phyloP scores from a whole-genome alignment of 2,329 filamentous ascomycete species.

The Cladosporium sp. region DNA sequence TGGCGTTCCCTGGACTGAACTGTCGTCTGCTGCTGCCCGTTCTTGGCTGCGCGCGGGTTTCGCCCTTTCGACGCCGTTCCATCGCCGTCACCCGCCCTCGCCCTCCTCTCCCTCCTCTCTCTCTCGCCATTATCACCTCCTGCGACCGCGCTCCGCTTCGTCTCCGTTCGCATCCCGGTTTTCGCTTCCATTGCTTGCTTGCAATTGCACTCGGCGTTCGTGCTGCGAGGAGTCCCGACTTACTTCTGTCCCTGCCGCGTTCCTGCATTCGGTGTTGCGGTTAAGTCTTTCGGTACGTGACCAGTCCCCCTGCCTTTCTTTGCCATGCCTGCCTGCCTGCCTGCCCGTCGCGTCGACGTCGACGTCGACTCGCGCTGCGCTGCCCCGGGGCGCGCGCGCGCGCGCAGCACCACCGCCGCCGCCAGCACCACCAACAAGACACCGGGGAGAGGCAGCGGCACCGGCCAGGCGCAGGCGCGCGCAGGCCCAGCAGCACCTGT shows the following conservation, averaged over 20 bases:
- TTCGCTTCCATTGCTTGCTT: slow-evolving; percentile 10
- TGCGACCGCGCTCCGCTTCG: not conserved
- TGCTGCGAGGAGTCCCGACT: slow-evolving; percentile 1
- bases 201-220: slow-evolving; percentile 8
- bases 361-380: not conserved
- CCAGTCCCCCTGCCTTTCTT: not conserved
- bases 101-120: not conserved
- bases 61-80: not conserved
- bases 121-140: not conserved
- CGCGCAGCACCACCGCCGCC: too few relatives aligned
- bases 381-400: not conserved
- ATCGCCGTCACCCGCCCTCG: not conserved
- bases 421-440: too few relatives aligned
- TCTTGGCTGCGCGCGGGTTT: not conserved
- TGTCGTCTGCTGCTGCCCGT: not conserved
- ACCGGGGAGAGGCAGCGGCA: not conserved
- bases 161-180: slow-evolving; percentile 8
- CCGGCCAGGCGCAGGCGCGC: not conserved
- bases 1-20: not conserved
- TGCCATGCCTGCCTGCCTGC: not conserved
- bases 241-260: slow-evolving; percentile 8
- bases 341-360: not conserved
- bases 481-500: slow-evolving; percentile 4
- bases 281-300: slow-evolving; percentile 7
- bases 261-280: slow-evolving; percentile 8